Conservation (phyloP, 2,329 filamentous ascomycete genomes). For the Pseudogymnoascus sp. region DNA sequence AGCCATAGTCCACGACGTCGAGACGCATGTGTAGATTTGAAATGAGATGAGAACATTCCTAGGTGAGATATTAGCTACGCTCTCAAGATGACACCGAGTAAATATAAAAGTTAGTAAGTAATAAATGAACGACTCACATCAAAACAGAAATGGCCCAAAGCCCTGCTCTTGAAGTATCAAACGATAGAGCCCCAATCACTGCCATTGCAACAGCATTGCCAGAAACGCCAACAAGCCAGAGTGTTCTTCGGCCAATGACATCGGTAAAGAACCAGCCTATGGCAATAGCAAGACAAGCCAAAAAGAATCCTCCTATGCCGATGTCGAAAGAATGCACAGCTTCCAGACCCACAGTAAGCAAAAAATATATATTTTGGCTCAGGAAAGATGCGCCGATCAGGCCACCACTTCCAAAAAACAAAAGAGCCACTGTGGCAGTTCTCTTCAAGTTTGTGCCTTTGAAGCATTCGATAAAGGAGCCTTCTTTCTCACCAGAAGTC, state of each 20-base stretch:
- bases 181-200: constrained; percentile 17
- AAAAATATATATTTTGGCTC: constrained; percentile 20
- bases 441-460: constrained; percentile 29
- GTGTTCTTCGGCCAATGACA: constrained; percentile 30
- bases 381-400: constrained; percentile 18
- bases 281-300: constrained; percentile 18
- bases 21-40: constrained; percentile 17
- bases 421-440: constrained; percentile 32
- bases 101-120: background rate
- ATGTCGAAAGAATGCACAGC: constrained; percentile 19
- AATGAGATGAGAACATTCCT: constrained; percentile 21
- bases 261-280: constrained; percentile 17
- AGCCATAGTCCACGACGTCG: constrained; percentile 17
- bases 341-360: constrained; percentile 18
- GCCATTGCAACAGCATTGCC: constrained; percentile 17
- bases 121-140: constrained; percentile 11
- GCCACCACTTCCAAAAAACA: constrained; percentile 24
- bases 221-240: constrained; percentile 26
- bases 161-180: constrained; percentile 11
- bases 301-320: constrained; percentile 18
- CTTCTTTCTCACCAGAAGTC: background rate
- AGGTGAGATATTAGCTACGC: background rate
- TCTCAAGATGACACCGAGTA: background rate
- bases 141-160: constrained; percentile 19
- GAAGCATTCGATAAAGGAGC: constrained; percentile 31